These are phyloP conservation scores for Coemansia umbellata DNA, from an alignment of 192 early-diverging fungal genomes.

Conservation along the genomic window DNA sequence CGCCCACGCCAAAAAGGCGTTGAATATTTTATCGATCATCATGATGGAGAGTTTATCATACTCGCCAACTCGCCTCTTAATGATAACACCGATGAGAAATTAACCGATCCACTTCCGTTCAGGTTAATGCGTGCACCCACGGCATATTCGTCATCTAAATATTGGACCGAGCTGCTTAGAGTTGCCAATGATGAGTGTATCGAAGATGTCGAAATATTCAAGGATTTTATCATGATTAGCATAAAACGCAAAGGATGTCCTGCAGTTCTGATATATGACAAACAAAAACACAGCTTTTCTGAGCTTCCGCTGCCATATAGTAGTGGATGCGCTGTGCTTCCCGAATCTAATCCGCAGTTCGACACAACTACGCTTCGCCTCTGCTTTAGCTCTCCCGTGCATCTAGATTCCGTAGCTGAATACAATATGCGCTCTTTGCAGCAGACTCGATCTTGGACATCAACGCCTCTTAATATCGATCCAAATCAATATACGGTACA, in stretches of 20 bases:
- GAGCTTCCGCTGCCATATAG: constrained; percentile 32
- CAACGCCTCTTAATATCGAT: constrained; percentile 32
- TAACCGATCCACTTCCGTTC: constrained; percentile 53
- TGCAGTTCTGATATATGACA: constrained; percentile 35
- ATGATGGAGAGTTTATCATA: constrained; percentile 51
- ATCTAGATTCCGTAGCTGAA: constrained; percentile 62
- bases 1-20: constrained; percentile 55
- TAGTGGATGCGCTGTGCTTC: constrained; percentile 53
- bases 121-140: constrained; percentile 56
- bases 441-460: constrained; percentile 21
- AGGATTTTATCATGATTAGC: constrained; percentile 32
- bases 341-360: constrained; percentile 61
- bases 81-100: constrained; percentile 11
- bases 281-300: not conserved
- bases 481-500: constrained; percentile 23
- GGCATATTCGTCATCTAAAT: constrained; percentile 17
- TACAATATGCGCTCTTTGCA: constrained; percentile 55
- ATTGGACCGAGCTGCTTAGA: constrained; percentile 61
- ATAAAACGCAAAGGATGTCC: constrained; percentile 39
- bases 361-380: constrained; percentile 33
- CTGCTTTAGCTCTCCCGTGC: constrained; percentile 58
- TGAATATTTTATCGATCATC: constrained; percentile 77
- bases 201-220: constrained; percentile 74
- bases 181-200: constrained; percentile 61
- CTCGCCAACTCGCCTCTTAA: constrained; percentile 38